Percentiles rank a stretch among this genome's conserved stretches.
Evolutionary conservation across 2,329 filamentous ascomycete species (phyloP).

Genomic region (Alternaria sp.): DNA sequence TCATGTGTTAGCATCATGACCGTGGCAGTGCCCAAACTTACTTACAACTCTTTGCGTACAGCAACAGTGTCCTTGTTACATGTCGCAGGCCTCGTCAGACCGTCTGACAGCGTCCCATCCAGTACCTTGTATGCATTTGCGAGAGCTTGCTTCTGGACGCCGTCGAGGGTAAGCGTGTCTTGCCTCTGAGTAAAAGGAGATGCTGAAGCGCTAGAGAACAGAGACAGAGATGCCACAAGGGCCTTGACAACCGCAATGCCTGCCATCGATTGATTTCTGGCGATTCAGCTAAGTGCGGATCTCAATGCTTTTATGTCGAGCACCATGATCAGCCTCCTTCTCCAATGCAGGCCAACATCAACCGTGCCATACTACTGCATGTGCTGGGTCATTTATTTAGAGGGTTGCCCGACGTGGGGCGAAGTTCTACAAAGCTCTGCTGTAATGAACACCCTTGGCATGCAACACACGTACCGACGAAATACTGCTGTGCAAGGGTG

Average conservation of each 20-base stretch:
- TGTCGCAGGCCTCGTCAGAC: constrained; percentile 24
- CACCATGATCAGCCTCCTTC: not conserved
- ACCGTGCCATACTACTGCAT: constrained; percentile 1
- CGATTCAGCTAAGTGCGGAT: not conserved
- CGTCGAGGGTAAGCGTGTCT: constrained; percentile 26
- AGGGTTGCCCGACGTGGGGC: not conserved
- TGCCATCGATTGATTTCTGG: constrained; percentile 23
- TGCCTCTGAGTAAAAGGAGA: constrained; percentile 30
- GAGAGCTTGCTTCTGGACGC: constrained; percentile 35
- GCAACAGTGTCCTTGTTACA: constrained; percentile 51
- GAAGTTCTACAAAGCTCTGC: not conserved
- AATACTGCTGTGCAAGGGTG: not conserved
- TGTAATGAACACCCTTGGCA: not conserved
- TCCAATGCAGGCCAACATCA: not conserved
- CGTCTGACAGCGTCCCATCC: constrained; percentile 37
- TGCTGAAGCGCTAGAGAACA: constrained; percentile 25
- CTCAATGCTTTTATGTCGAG: constrained; percentile 1
- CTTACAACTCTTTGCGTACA: constrained; percentile 55
- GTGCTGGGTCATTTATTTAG: constrained; percentile 9
- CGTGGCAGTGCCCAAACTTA: not conserved
- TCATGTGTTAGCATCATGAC: not conserved
- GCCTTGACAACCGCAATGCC: constrained; percentile 24
- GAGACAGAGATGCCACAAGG: constrained; percentile 29
- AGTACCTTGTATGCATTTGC: constrained; percentile 37
- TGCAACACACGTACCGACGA: not conserved